Conservation (phyloP, 148 eudicot species). For the Persicaria maculosa region DNA sequence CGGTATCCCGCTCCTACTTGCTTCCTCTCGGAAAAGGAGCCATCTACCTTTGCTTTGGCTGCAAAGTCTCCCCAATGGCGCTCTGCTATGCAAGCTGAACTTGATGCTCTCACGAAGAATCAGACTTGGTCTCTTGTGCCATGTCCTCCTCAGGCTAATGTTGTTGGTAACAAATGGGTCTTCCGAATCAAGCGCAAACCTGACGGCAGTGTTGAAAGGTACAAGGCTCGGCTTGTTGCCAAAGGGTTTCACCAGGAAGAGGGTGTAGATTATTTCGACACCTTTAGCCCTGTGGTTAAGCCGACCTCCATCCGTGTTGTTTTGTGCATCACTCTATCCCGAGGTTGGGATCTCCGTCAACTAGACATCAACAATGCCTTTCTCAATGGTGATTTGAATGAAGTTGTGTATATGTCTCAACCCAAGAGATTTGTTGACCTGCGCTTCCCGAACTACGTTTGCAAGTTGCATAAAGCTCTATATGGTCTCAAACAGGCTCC, state of each 20-base stretch:
- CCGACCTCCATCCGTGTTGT: not conserved
- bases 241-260: not conserved
- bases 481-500: not conserved
- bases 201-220: not conserved
- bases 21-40: not conserved
- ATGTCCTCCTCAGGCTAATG: not conserved
- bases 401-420: not conserved
- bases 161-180: not conserved
- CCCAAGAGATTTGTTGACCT: not conserved
- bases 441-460: not conserved
- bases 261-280: not conserved
- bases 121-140: not conserved
- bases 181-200: not conserved
- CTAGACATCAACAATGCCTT: not conserved
- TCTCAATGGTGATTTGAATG: not conserved
- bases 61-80: not conserved
- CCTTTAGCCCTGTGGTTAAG: not conserved
- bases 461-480: not conserved
- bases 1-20: not conserved
- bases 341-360: not conserved
- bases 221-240: not conserved
- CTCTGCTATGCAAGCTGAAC: not conserved
- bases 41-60: not conserved
- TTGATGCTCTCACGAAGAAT: not conserved
- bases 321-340: not conserved